Evolutionary conservation across 768 basidiomycete genomes (phyloP), one percentile per base, ranked within the genome.

Genomic region (Pulveroboletus sp.): DNA sequence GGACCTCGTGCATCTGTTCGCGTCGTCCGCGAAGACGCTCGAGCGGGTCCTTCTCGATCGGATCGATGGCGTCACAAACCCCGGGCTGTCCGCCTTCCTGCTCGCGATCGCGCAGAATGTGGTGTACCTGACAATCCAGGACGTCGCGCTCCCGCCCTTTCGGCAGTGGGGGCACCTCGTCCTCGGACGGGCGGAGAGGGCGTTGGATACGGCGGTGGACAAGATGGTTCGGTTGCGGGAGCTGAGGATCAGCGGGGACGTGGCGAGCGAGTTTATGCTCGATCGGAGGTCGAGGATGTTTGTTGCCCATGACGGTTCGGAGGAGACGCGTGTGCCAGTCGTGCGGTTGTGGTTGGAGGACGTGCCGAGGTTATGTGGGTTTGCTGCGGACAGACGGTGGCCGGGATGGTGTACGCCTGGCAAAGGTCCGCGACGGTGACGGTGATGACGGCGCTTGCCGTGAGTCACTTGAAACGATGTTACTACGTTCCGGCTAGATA

Each of bases 181-280:
- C 15, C 47, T 61, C 35, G 57, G 60, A 15, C 50, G 57, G 3
- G 37, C 18, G 6, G 61, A 62, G 39, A 42, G 61, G 17, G 61
- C 61, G 17, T 10, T 63, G 37, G 61, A 62, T 9, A 32, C 30
- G 26, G 48, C 37, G 35, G 33, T 57, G n/a, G 56, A 55, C 46
- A 63, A 50, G 48, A 60, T 62, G 58, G 40, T 40, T 2, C 45
- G 50, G 24, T 28, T 63, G 18, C 30, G 43, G 7, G 56, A 61
- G 31, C 42, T 63, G 2, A 36, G 51, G 39, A 57, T 62, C 26
- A 12, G 61, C 6, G 61, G 61, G 5, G 61, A 62, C 36, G 55
- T 60, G 8, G 61, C 61, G 38, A 63, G 55, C 30, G 61, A 62
- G 39, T 52, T 60, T 9, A 63, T 62, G 61, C 33, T 63, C 5